phyloP scores from a whole-genome alignment of 805 yeast genomes.

The Ogataea haglerorum region DNA sequence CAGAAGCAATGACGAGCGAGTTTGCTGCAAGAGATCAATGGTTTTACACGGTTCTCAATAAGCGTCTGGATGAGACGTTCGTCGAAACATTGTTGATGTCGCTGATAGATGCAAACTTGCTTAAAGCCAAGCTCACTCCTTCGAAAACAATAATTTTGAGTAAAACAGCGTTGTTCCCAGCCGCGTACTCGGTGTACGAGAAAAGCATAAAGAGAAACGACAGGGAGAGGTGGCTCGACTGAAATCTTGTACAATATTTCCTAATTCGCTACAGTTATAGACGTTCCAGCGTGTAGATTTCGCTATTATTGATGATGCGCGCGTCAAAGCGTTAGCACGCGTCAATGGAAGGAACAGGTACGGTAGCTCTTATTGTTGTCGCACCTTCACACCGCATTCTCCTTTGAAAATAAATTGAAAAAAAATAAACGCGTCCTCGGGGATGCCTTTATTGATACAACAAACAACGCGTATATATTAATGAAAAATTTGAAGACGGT shows the following conservation, averaged over 20 bases:
- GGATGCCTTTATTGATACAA: conserved; percentile 3
- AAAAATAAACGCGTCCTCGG: conserved; percentile 4
- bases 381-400: conserved; percentile 1
- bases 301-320: not conserved
- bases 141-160: conserved; percentile 27
- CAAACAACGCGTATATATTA: conserved; percentile 4
- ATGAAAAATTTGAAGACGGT: too few relatives aligned
- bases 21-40: conserved; percentile 15
- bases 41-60: conserved; percentile 19
- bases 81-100: conserved; percentile 50
- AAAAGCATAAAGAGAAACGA: conserved; percentile 20
- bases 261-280: not conserved
- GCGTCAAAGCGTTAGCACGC: conserved; percentile 2
- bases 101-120: conserved; percentile 49
- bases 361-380: not conserved
- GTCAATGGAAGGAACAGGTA: not conserved
- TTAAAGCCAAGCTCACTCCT: conserved; percentile 47
- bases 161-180: conserved; percentile 31
- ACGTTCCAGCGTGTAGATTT: not conserved
- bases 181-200: conserved; percentile 19
- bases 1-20: conserved; percentile 3
- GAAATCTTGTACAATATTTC: not conserved
- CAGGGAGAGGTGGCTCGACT: conserved; percentile 32
- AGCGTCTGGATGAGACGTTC: conserved; percentile 34
- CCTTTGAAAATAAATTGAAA: conserved; percentile 1